Evolutionary conservation across 805 yeast species (phyloP).

Genomic region (Ogataea ramenticola): DNA sequence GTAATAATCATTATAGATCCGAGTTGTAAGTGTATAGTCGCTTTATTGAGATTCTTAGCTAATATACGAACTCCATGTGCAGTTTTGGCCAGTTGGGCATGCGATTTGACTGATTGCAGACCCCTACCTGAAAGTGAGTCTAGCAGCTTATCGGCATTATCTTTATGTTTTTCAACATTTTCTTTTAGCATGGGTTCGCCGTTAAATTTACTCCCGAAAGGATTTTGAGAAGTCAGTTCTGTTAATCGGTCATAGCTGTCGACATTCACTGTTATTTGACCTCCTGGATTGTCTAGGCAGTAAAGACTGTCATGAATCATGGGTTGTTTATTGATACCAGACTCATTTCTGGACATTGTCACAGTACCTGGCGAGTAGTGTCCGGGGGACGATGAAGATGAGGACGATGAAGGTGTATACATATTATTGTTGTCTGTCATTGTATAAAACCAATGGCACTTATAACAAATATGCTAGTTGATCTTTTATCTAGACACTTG

Average conservation of each 20-base stretch:
- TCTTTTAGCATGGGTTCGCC: neutral
- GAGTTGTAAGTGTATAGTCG: constrained; percentile 65
- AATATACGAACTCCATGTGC: constrained; percentile 75
- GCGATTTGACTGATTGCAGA: constrained; percentile 52
- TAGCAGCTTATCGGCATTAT: neutral
- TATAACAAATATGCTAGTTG: no score
- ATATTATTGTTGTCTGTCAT: neutral
- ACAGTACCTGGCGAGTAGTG: neutral
- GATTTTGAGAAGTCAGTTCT: neutral
- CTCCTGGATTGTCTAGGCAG: constrained; percentile 18
- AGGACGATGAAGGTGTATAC: neutral
- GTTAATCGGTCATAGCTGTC: constrained; percentile 9
- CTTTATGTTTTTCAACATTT: neutral
- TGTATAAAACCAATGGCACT: neutral
- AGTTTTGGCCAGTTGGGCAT: constrained; percentile 70
- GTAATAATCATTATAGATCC: constrained; percentile 75
- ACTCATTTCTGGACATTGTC: constrained; percentile 10
- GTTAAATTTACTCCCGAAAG: neutral
- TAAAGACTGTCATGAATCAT: constrained; percentile 21
- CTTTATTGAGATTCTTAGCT: constrained; percentile 62
- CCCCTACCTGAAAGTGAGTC: constrained; percentile 1
- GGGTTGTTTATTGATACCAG: constrained; percentile 19
- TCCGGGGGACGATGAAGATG: constrained; percentile 1
- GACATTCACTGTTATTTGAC: constrained; percentile 13
- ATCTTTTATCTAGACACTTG: no score